Evolutionary conservation across 2,329 filamentous ascomycete species (phyloP), one percentile per base, ranked within the genome.

Genomic region (Fusarium multiceps): DNA sequence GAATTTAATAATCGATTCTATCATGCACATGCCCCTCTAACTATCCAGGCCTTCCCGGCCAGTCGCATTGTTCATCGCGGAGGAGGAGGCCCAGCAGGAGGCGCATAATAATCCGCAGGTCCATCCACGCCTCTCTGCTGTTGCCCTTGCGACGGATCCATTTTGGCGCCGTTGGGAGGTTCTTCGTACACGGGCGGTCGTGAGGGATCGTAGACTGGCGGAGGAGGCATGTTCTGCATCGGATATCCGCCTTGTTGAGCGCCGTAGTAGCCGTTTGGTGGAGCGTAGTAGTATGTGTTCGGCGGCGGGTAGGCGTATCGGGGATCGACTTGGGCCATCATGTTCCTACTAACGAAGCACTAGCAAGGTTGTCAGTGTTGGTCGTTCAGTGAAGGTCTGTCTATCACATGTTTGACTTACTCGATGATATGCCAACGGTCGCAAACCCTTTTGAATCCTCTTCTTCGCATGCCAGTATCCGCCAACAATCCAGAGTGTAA

Each of bases 391-490:
- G 20, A 30, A 59, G 18, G 23, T 25, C 23, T 25, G 7, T 25
- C 23, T 27, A 58, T 57, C 21, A 13, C 43, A 43, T 12, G 34
- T 47, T n/a, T 14, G 23, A 40, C 51, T 60, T 84, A 91, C 89
- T 74, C 90, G 83, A 79, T 96, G 92, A 76, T 95, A 95, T 66
- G 79, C 80, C 37, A 94, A 80, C 18, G 92, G 90, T 20, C 84
- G 82, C 40, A 89, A 82, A 3, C 92, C 92, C 77, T 89, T 90
- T 65, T 82, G 84, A 69, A 94, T 83, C 48, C 93, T 85, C 47
- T 81, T 80, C 77, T 88, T 88, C 47, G 92, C 93, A 79, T 95
- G 93, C 48, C 87, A 80, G 78, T 92, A 91, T 65, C 91, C 92
- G 63, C 88, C 83, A 56, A 92, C 71, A 74, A 94, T 83, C 83